Base-by-base conservation (phyloP, 2,329 filamentous ascomycete species). In the Fusarium sp. region DNA sequence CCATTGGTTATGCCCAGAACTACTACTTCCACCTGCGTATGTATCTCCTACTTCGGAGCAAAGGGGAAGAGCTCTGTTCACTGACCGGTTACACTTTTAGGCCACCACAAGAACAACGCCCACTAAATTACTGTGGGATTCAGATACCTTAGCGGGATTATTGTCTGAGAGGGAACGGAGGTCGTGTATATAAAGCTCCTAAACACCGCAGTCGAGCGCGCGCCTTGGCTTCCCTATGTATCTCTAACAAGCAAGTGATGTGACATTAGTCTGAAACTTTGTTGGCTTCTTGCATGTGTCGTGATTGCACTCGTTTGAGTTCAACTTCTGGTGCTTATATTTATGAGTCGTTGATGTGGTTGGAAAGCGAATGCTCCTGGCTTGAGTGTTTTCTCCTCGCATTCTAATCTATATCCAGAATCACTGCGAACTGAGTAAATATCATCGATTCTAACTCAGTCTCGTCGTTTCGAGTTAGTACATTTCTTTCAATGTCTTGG, bases 11-110 rank as follows among this genome's bases (percentile, higher is more conserved):
- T 86, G 94, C 93, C 80, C 95, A 98, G 88, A 95, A 98, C 89
- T 99, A 99, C 92, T 98, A 99, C 91, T 98, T 97, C 94, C 97
- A 99, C 88, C 90, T 99, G 82, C 95, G 97, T 99, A 92, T 86
- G 94, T 91, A 65, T 91, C 56, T 35, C 52, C 40, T 43, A 63
- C 38, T 33, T 58, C 27, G 30, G 14, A 45, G 20, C 22, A 50
- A 50, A 52, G 27, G 38, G 30, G 40, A 27, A 27, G 37, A 61
- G 20, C 32, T 64, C 27, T 50, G 17, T 57, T 66, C 57, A 63
- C 76, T 79, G 69, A 79, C 60, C n/a, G 27, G 10, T 45, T 63
- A 33, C 27, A 40, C 38, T 38, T 65, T 6, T 79, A 99, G 97
- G 97, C 81, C 96, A 99, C 91, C 96, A 98, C 94, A 99, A 99